Evolutionary conservation across 208 protist species (phyloP).

Genomic region (Acanthamoeba rhysodes): DNA sequence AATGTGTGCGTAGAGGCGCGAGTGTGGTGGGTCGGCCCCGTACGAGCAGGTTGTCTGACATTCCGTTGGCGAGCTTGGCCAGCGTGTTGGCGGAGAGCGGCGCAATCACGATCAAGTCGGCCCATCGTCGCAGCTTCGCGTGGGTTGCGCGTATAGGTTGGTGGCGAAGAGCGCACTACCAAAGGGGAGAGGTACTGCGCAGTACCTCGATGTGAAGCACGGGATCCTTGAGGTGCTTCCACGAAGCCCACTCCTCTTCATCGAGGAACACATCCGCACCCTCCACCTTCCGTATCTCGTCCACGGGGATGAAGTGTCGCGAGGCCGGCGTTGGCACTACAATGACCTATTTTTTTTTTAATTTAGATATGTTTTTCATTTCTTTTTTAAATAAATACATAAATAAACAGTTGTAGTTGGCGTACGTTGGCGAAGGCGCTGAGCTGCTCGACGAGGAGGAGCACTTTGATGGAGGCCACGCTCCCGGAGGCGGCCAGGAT

Average conservation of each 20-base stretch:
- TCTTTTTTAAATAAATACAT: neutral
- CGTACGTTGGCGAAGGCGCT: conserved; percentile 40
- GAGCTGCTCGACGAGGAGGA: neutral
- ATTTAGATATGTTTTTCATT: neutral
- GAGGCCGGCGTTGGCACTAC: conserved; percentile 6
- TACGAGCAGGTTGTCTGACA: conserved; percentile 95
- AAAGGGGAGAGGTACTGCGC: neutral
- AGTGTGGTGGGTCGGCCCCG: neutral
- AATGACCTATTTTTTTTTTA: neutral
- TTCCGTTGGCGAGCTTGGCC: conserved; percentile 95
- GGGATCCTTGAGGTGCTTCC: conserved; percentile 72
- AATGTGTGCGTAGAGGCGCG: neutral
- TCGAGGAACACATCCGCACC: conserved; percentile 35
- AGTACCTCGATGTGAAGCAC: conserved; percentile 80
- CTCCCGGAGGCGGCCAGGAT: conserved; percentile 23
- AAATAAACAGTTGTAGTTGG: neutral
- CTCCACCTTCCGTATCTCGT: neutral
- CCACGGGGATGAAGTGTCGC: conserved; percentile 39
- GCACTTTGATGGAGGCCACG: conserved; percentile 60
- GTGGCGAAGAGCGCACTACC: neutral
- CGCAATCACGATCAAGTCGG: conserved; percentile 96
- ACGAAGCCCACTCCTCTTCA: conserved; percentile 72
- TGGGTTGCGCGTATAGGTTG: neutral
- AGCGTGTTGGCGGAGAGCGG: conserved; percentile 98
- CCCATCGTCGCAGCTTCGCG: conserved; percentile 94